Conservation (phyloP, 371 early-diverging fungal species). For the Nematocida minor region DNA sequence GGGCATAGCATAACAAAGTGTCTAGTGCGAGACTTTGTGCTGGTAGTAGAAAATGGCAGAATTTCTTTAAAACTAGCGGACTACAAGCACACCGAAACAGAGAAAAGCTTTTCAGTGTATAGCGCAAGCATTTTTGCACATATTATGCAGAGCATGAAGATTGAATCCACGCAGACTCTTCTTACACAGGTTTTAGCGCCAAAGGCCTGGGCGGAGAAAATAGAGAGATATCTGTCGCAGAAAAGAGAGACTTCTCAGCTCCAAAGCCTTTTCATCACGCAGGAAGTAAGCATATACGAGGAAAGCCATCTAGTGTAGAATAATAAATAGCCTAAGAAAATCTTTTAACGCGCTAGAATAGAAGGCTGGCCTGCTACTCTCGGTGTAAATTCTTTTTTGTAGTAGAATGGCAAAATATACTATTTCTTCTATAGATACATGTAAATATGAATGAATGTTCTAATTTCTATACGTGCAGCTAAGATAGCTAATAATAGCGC, state of each 20-base stretch:
- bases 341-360: background rate
- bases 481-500: no score
- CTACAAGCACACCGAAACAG: background rate
- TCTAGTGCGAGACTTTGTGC: constrained; percentile 17
- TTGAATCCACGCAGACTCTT: background rate
- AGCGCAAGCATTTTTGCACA: background rate
- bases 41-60: constrained; percentile 8
- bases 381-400: no score
- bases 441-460: no score
- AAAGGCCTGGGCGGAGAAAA: background rate
- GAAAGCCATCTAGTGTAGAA: background rate
- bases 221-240: background rate
- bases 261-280: constrained; percentile 28
- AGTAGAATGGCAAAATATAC: no score
- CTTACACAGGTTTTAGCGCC: background rate
- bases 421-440: no score
- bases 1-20: background rate
- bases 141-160: background rate
- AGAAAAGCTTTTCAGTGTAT: background rate
- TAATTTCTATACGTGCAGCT: no score
- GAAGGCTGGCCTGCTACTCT: no score
- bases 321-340: background rate
- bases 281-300: constrained; percentile 43
- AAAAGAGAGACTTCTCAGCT: constrained; percentile 4
- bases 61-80: background rate